Evolutionary conservation across 208 protist species (phyloP), one percentile per base, ranked within the genome.

Genomic region (Crithidia fasciculata): DNA sequence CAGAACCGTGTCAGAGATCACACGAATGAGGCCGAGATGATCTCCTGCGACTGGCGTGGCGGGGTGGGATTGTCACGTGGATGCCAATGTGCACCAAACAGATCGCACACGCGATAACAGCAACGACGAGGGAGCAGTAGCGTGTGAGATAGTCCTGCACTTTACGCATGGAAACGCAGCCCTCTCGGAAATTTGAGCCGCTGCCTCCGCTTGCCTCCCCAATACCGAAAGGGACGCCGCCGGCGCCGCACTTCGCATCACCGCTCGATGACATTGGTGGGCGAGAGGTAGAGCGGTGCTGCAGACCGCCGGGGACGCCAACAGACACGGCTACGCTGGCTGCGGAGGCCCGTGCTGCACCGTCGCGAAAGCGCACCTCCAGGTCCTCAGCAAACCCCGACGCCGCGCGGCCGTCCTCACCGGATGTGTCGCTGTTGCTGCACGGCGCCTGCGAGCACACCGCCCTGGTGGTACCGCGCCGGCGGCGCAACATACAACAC

Each of bases 11-110:
- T 86, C 81, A 4, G 78, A 7, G 9, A 8, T 19, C 5, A 79
- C 19, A 8, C 78, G 78, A 0, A 59, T 66, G 18, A 88, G n/a
- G 0, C 67, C 39, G 15, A 87, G 43, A 85, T 61, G 19, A 91
- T 63, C 69, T 91, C 86, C 68, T 88, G 72, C 45, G 86, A 88
- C 60, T 86, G 86, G 9, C 68, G 69, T 88, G 78, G 47, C 65
- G 40, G 12, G 39, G 19, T 2, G 80, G 73, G 53, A 88, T 81
- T 0, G 40, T 70, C n/a, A 36, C 36, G 55, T 83, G 73, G 9
- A 85, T 62, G 15, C 72, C 44, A 0, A 67, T 15, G 55, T 90
- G 81, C 19, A 78, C 45, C 4, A 41, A 10, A 13, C 61, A 12
- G 16, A 78, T 47, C 19, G 47, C 36, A 2, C 44, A 8, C 16